Percentiles rank a stretch among this genome's conserved stretches.
Evolutionary conservation across 768 basidiomycete genomes (phyloP).

Genomic region (Mycena sanguinolenta): DNA sequence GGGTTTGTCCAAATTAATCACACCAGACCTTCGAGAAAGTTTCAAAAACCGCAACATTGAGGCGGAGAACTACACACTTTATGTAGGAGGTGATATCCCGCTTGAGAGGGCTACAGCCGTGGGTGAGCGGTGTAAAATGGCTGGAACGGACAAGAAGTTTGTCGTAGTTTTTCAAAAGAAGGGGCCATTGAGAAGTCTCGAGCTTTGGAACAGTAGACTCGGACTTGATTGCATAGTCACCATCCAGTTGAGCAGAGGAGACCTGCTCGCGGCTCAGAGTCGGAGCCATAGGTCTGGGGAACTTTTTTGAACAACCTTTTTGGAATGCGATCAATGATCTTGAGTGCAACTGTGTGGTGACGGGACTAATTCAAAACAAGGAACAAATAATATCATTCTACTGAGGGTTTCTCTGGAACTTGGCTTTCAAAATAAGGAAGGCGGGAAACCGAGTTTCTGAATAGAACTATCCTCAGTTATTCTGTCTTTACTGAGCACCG

Average conservation of each 20-base stretch:
- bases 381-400: not conserved
- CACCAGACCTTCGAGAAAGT: slow-evolving; percentile 80
- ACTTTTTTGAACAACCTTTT: slow-evolving; percentile 36
- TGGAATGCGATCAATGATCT: slow-evolving; percentile 14
- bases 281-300: slow-evolving; percentile 56
- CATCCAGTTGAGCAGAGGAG: slow-evolving; percentile 78
- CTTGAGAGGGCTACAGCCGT: slow-evolving; percentile 94
- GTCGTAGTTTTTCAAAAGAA: slow-evolving; percentile 99
- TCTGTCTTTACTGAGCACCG: slow-evolving; percentile 69
- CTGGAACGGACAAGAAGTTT: slow-evolving; percentile 93
- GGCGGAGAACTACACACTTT: slow-evolving; percentile 65
- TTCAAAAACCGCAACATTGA: slow-evolving; percentile 26
- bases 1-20: slow-evolving; percentile 99
- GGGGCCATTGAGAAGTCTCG: slow-evolving; percentile 97
- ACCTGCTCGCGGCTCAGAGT: slow-evolving; percentile 76
- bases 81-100: slow-evolving; percentile 93
- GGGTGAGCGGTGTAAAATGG: slow-evolving; percentile 98
- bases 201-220: slow-evolving; percentile 80
- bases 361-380: slow-evolving; percentile 2
- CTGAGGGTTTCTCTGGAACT: no score
- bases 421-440: no score
- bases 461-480: no score
- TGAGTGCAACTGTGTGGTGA: not conserved
- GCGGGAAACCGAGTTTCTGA: no score
- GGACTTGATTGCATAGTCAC: slow-evolving; percentile 87